A percentile compares a stretch with the other conserved stretches of the same genome.
phyloP scores from a whole-genome alignment of 345 rosid genomes.

The Populus tremula region DNA sequence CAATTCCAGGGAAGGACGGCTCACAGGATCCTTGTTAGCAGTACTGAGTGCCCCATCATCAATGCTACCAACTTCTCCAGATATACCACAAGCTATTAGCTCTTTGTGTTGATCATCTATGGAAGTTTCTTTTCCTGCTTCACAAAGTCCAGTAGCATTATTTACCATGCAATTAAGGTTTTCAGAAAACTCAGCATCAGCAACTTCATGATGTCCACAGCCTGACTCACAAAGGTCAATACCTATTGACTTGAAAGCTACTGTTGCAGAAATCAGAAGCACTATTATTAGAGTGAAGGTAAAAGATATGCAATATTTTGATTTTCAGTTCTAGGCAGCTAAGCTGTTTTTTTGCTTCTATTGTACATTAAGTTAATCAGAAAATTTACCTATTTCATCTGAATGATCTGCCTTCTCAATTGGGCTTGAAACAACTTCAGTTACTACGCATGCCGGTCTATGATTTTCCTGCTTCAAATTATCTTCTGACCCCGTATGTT shows the following conservation, averaged over 20 bases:
- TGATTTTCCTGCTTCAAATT: slow-evolving; percentile 31
- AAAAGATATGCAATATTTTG: slow-evolving; percentile 10
- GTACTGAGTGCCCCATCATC: slow-evolving; percentile 23
- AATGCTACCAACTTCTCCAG: slow-evolving; percentile 30
- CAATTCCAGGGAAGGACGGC: slow-evolving; percentile 34
- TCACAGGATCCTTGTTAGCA: slow-evolving; percentile 26
- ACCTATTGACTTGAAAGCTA: slow-evolving; percentile 18
- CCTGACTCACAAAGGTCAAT: slow-evolving; percentile 22
- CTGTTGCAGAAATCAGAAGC: slow-evolving; percentile 35
- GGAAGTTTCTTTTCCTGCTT: slow-evolving; percentile 24
- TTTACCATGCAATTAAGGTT: slow-evolving; percentile 10
- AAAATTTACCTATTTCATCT: slow-evolving; percentile 39
- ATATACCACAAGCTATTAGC: slow-evolving; percentile 26
- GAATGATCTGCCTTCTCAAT: slow-evolving; percentile 24
- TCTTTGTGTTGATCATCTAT: slow-evolving; percentile 21
- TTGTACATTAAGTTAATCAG: background rate
- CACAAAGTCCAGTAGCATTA: slow-evolving; percentile 18
- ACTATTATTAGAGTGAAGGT: slow-evolving; percentile 18
- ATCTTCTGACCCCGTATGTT: slow-evolving; percentile 30
- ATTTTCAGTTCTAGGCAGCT: slow-evolving; percentile 2
- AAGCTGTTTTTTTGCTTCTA: background rate
- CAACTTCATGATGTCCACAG: slow-evolving; percentile 24
- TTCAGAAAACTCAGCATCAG: slow-evolving; percentile 18
- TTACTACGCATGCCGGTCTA: slow-evolving; percentile 19
- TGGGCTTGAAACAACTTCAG: slow-evolving; percentile 28